Base-by-base conservation (phyloP, 495 filamentous ascomycete genomes). In the Ascodesmis nigricans region DNA sequence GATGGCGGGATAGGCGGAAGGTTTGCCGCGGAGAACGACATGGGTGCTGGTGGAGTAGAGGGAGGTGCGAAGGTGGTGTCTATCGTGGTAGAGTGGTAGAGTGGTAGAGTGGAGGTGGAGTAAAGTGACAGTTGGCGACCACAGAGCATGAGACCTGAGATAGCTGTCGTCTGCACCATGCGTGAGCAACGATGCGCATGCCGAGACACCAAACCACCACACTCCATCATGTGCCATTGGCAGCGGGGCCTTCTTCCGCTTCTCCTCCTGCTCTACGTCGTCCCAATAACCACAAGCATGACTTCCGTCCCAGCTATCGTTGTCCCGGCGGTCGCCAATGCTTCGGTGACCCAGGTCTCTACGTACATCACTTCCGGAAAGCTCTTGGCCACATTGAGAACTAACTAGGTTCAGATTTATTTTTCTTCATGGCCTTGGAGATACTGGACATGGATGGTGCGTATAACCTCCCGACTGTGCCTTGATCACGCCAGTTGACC, bases 381-480 rank as follows among this genome's bases (percentile, higher is more conserved):
- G 10, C 18, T 27, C 11, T 15, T 9, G 18, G n/a, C n/a, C n/a
- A 19, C 10, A 20, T 32, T 7, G 11, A 28, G 7, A 16, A 16
- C 27, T 39, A 38, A 33, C 38, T 19, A 17, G 10, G 7, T 5
- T 38, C 15, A 52, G 49, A 2, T 77, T 92, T 44, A 93, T 97
- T 48, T 78, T 90, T 58, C 63, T 79, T 29, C 87, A 97, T 49
- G 87, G 87, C 4, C 62, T 93, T 17, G 87, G 87, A 19, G 81
- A 91, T 49, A 75, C 63, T 27, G 77, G 76, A 20, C 56, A 66
- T 42, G 78, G 78, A 49, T 84, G 78, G 78, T 70, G 59, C 27
- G 57, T 33, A 19, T 28, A 30, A 15, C 29, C 7, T 16, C 26
- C 13, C 29, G 16, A 15, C 13, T 3, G 21, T 45, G 21, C 7